Evolutionary conservation across 2,329 filamentous ascomycete species (phyloP), one percentile per base, ranked within the genome.

Genomic region (Botryotinia narcissicola): DNA sequence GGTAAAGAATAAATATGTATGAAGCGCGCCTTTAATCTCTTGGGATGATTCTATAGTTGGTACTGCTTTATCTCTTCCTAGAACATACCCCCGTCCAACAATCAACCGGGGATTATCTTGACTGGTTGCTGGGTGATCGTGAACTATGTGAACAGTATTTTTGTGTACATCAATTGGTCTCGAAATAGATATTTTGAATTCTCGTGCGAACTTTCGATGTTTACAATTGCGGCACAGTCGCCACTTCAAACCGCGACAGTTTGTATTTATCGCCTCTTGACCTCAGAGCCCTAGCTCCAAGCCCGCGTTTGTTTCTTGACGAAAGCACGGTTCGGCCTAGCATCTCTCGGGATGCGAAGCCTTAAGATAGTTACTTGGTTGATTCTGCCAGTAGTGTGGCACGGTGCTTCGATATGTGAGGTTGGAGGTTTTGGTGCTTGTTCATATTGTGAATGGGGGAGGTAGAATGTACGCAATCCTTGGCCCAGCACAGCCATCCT

Each of bases 171-270:
- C 8, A 2, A 20, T 22, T 46, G 0, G 18, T 46, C 32, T 60
- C 12, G 16, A 57, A 20, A 35, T 35, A 59, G 29, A 59, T 4
- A 2, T 5, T 4, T 0, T 14, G 4, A 2, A 25, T 37, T 7
- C 18, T 25, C 4, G 16, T 0, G 5, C 8, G 12, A 6, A 37
- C 0, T 16, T 46, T 46, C 8, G 7, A 3, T 46, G 0, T 25
- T 12, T 61, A 14, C 32, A 12, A 7, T 25, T 25, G 20, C 1
- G 20, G 20, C 59, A 61, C 20, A 37, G 8, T 25, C 10, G 20
- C 18, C 10, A 25, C 6, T 37, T 10, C 20, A 14, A 5, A 25
- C 37, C 4, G 1, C 3, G 8, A 4, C 1, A 14, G 8, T 16
- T 60, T 35, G 29, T 60, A 0, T 60, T 20, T 10, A 12, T 32